phyloP scores from a whole-genome alignment of 202 grass and related monocot genomes.

The Setaria viridis region DNA sequence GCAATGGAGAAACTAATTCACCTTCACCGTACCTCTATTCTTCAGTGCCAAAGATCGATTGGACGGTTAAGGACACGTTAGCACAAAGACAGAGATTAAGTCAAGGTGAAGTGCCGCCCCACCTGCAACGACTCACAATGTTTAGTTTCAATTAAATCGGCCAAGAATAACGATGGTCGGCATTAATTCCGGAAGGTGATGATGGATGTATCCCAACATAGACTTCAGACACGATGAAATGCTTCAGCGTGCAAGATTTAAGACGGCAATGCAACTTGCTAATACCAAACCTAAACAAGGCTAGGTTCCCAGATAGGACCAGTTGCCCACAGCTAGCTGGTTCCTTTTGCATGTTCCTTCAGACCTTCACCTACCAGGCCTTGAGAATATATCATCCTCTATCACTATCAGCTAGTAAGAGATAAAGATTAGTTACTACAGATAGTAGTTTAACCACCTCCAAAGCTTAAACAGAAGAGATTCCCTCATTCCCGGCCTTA shows the following conservation, averaged over 20 bases:
- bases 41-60: not conserved
- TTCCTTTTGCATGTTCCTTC: not conserved
- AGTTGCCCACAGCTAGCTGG: not conserved
- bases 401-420: not conserved
- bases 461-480: slow-evolving; percentile 18
- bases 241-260: not conserved
- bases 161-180: not conserved
- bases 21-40: not conserved
- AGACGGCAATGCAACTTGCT: not conserved
- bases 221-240: not conserved
- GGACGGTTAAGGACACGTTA: not conserved
- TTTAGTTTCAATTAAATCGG: not conserved
- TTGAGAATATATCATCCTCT: not conserved
- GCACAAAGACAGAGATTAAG: not conserved
- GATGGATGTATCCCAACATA: not conserved
- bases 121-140: not conserved
- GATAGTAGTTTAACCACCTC: not conserved
- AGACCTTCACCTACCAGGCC: not conserved
- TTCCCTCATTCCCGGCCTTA: not conserved
- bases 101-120: not conserved
- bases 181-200: not conserved
- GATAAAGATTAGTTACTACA: not conserved
- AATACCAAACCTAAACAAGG: not conserved
- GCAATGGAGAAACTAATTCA: not conserved
- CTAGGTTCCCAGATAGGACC: not conserved